Conservation (phyloP, 108 stramenopile species). For the Cyclotella kingstonii region DNA sequence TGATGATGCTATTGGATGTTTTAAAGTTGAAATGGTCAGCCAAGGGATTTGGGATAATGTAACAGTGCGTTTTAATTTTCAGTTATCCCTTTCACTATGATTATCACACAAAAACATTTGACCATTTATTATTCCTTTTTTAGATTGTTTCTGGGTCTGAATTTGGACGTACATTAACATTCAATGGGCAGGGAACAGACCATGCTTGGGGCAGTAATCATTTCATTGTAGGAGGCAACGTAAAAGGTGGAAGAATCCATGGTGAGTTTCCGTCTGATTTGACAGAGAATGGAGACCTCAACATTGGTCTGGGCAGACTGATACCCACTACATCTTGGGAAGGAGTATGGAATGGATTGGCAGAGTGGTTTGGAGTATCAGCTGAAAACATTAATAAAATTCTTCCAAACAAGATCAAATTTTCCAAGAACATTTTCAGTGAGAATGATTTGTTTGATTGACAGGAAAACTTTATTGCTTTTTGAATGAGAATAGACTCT, state of each 20-base stretch:
- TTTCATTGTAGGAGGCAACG: constrained; percentile 44
- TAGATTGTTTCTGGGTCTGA: constrained; percentile 21
- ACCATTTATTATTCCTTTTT: neutral
- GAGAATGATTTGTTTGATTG: constrained; percentile 1
- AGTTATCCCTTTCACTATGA: neutral
- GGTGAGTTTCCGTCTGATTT: constrained; percentile 56
- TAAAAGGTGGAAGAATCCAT: constrained; percentile 51
- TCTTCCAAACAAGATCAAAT: constrained; percentile 40
- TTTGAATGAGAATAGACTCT: too few species aligned
- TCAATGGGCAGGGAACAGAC: constrained; percentile 48
- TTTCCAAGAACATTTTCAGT: constrained; percentile 3
- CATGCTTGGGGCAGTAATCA: constrained; percentile 46
- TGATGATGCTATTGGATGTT: constrained; percentile 38
- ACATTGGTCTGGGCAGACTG: constrained; percentile 51
- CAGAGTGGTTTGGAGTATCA: constrained; percentile 40
- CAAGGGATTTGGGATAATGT: constrained; percentile 42
- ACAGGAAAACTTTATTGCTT: too few species aligned
- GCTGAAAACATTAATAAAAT: constrained; percentile 15
- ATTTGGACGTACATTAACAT: constrained; percentile 37
- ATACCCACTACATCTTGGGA: constrained; percentile 78
- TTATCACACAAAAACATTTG: too few species aligned
- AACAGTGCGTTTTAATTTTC: constrained; percentile 4
- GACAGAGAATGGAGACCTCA: constrained; percentile 19
- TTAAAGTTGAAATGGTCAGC: constrained; percentile 27
- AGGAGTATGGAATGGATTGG: constrained; percentile 45